phyloP scores from a whole-genome alignment of 2,329 filamentous ascomycete species.

The Emmonsiellopsis sp. region DNA sequence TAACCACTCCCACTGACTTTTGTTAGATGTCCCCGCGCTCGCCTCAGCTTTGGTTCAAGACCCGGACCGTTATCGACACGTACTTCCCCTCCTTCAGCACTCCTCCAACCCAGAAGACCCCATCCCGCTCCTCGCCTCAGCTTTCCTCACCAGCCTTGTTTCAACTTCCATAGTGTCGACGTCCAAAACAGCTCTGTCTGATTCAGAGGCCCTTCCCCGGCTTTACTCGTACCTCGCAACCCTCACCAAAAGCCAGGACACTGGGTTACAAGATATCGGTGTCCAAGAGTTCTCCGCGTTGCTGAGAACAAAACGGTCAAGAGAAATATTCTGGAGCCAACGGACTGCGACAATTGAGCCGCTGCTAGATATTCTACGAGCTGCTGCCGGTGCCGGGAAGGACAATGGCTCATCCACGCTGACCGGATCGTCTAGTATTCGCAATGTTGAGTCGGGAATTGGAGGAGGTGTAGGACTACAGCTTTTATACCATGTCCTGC shows the following conservation, averaged over 20 bases:
- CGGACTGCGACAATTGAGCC: conserved; percentile 74
- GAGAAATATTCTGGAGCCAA: conserved; percentile 85
- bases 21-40: conserved; percentile 66
- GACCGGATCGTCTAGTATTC: conserved; percentile 45
- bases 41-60: conserved; percentile 67
- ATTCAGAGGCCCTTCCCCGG: conserved; percentile 67
- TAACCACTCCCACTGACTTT: neutral
- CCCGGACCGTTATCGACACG: conserved; percentile 62
- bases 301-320: conserved; percentile 62
- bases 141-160: conserved; percentile 73
- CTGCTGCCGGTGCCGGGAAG: conserved; percentile 63
- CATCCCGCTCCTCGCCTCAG: conserved; percentile 81
- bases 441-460: conserved; percentile 54
- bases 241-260: conserved; percentile 75
- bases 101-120: conserved; percentile 76
- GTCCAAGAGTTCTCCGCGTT: conserved; percentile 84
- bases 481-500: conserved; percentile 82
- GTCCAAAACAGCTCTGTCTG: conserved; percentile 50
- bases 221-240: conserved; percentile 79
- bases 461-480: conserved; percentile 79
- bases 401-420: conserved; percentile 54
- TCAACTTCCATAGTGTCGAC: conserved; percentile 53
- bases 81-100: conserved; percentile 73
- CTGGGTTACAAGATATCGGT: conserved; percentile 87
- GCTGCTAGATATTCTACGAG: conserved; percentile 67